These are phyloP conservation scores for Thelonectria olida DNA, from an alignment of 2,329 filamentous ascomycete species.

Conservation along the genomic window DNA sequence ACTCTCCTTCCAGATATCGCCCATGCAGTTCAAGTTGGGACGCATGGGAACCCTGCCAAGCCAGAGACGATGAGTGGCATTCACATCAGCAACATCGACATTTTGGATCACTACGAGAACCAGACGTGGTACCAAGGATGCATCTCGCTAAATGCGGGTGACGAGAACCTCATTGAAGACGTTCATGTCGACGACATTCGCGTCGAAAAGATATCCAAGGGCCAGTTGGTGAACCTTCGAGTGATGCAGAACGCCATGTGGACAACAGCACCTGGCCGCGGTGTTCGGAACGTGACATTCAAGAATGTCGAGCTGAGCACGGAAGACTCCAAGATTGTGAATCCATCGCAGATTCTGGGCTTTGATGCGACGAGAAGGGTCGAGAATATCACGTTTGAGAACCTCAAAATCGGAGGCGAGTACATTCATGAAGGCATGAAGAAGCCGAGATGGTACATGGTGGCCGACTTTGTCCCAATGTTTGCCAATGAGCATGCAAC, in stretches of 20 bases:
- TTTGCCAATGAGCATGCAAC: slow-evolving; percentile 22
- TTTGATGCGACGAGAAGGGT: slow-evolving; percentile 18
- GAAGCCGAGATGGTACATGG: slow-evolving; percentile 26
- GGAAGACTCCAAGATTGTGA: slow-evolving; percentile 8
- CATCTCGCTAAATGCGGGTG: slow-evolving; percentile 46
- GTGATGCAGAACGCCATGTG: slow-evolving; percentile 47
- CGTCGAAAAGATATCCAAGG: slow-evolving; percentile 43
- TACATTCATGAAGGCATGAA: slow-evolving; percentile 13
- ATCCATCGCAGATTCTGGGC: slow-evolving; percentile 21
- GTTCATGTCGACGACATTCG: slow-evolving; percentile 42
- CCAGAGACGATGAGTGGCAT: slow-evolving; percentile 45
- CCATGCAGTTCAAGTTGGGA: slow-evolving; percentile 48
- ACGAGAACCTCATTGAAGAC: slow-evolving; percentile 44
- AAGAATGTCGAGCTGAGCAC: slow-evolving; percentile 4
- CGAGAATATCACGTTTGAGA: slow-evolving; percentile 23
- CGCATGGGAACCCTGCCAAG: slow-evolving; percentile 45
- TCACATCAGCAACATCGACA: slow-evolving; percentile 45
- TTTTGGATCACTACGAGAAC: slow-evolving; percentile 47
- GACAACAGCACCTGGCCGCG: slow-evolving; percentile 45
- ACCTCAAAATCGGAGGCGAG: slow-evolving; percentile 12
- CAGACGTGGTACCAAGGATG: slow-evolving; percentile 48
- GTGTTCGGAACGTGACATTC: slow-evolving; percentile 33
- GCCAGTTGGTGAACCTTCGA: slow-evolving; percentile 46
- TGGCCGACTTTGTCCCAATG: slow-evolving; percentile 25
- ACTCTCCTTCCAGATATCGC: slow-evolving; percentile 44